Evolutionary conservation across 345 rosid species (phyloP).

Genomic region (Citrus trifoliata): DNA sequence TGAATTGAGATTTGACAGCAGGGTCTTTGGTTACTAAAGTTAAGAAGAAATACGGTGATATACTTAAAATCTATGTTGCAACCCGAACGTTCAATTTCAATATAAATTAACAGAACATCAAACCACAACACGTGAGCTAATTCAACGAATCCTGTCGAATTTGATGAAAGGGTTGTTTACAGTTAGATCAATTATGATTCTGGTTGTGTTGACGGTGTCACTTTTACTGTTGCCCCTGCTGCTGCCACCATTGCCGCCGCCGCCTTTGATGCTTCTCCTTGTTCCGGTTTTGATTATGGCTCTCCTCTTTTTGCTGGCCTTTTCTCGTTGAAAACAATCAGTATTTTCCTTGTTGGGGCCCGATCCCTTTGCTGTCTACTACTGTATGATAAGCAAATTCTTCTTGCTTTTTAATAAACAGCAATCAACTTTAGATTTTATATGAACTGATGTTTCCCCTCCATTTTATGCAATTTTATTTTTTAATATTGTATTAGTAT

Average conservation of each 20-base stretch:
- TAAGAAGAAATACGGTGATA: too few relatives aligned
- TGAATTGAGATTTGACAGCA: too few relatives aligned
- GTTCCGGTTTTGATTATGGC: constrained; percentile 34
- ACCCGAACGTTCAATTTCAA: background rate
- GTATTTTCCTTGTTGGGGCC: too few relatives aligned
- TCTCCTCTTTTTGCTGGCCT: constrained; percentile 26
- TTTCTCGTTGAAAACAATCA: background rate
- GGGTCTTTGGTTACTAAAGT: too few relatives aligned
- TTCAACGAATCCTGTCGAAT: background rate
- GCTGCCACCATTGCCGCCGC: constrained; percentile 38
- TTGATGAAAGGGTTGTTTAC: constrained; percentile 12
- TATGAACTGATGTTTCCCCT: too few relatives aligned
- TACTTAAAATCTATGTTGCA: background rate
- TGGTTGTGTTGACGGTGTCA: constrained; percentile 15
- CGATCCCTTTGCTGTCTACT: too few relatives aligned
- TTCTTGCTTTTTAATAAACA: too few relatives aligned
- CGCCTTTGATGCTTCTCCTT: constrained; percentile 28
- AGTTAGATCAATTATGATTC: constrained; percentile 11
- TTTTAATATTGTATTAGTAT: background rate
- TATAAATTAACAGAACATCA: too few relatives aligned
- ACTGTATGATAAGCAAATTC: too few relatives aligned
- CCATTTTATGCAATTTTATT: too few relatives aligned
- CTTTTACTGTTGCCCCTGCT: constrained; percentile 29
- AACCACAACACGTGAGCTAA: background rate
- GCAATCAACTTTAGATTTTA: too few relatives aligned